Evolutionary conservation across 1,139 yeast species (phyloP).

Genomic region (Suhomyces ambrosiae): DNA sequence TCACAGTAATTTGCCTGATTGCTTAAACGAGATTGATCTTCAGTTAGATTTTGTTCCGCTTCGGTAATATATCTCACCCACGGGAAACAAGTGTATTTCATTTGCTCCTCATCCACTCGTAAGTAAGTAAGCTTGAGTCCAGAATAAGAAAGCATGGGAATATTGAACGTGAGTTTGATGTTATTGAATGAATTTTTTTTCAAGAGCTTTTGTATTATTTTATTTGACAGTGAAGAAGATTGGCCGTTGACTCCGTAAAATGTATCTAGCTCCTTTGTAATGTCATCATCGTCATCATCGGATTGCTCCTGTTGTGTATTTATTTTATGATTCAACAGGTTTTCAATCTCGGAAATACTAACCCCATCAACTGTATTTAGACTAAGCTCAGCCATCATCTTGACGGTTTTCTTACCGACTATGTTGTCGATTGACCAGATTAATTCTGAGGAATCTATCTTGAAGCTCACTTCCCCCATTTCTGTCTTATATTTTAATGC

Average conservation of each 20-base stretch:
- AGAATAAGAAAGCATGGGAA: conserved; percentile 48
- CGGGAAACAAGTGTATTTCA: conserved; percentile 50
- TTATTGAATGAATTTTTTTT: conserved; percentile 26
- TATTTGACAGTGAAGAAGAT: conserved; percentile 29
- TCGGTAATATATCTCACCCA: conserved; percentile 50
- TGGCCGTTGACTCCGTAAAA: conserved; percentile 48
- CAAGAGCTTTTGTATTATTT: conserved; percentile 19
- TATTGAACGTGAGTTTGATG: conserved; percentile 34
- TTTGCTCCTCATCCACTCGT: conserved; percentile 43
- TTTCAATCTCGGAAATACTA: conserved; percentile 6
- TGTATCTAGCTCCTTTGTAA: conserved; percentile 37
- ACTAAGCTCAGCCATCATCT: conserved; percentile 48
- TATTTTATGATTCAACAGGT: conserved; percentile 11
- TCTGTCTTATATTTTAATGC: conserved; percentile 44
- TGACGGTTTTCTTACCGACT: conserved; percentile 49
- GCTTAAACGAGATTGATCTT: background rate
- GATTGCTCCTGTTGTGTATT: background rate
- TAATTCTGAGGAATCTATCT: conserved; percentile 51
- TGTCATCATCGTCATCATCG: conserved; percentile 19
- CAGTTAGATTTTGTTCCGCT: conserved; percentile 16
- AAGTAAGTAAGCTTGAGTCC: conserved; percentile 45
- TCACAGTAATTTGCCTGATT: conserved; percentile 18
- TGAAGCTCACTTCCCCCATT: conserved; percentile 42
- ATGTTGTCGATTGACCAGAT: conserved; percentile 63
- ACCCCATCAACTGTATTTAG: conserved; percentile 17